A percentile compares a stretch with the other conserved stretches of the same genome.
phyloP scores from a whole-genome alignment of 75 land plant species.

The Cunninghamia lanceolata region DNA sequence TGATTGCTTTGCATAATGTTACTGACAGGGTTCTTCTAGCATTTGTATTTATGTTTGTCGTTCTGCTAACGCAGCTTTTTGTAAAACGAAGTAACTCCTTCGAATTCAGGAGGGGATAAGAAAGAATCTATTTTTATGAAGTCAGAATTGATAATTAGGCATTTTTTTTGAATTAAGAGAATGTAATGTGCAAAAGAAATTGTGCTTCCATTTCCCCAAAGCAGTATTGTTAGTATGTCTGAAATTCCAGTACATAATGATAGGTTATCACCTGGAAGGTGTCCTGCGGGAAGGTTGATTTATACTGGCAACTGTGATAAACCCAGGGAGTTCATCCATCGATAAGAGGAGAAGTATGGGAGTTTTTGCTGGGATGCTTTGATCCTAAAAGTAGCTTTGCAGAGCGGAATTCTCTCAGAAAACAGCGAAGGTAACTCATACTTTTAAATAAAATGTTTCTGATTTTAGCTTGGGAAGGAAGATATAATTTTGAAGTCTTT shows the following conservation, averaged over 20 bases:
- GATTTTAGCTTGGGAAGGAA: background rate
- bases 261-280: slow-evolving; percentile 14
- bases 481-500: background rate
- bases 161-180: background rate
- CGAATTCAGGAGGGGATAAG: background rate
- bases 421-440: slow-evolving; percentile 59
- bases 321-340: slow-evolving; percentile 87
- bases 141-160: background rate
- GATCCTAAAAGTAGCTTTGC: slow-evolving; percentile 73
- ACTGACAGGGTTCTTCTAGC: background rate
- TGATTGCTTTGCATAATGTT: background rate
- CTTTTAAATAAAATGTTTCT: background rate
- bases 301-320: slow-evolving; percentile 11
- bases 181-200: background rate
- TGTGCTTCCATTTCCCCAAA: background rate
- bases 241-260: slow-evolving; percentile 13
- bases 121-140: background rate
- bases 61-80: background rate
- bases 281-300: slow-evolving; percentile 13
- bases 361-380: slow-evolving; percentile 88
- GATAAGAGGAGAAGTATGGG: slow-evolving; percentile 97
- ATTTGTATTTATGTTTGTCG: background rate
- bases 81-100: background rate
- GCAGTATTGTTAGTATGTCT: background rate
- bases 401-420: slow-evolving; percentile 66